Evolutionary conservation across 176 grass and related monocot genomes (phyloP).

Genomic region (Poa pratensis): DNA sequence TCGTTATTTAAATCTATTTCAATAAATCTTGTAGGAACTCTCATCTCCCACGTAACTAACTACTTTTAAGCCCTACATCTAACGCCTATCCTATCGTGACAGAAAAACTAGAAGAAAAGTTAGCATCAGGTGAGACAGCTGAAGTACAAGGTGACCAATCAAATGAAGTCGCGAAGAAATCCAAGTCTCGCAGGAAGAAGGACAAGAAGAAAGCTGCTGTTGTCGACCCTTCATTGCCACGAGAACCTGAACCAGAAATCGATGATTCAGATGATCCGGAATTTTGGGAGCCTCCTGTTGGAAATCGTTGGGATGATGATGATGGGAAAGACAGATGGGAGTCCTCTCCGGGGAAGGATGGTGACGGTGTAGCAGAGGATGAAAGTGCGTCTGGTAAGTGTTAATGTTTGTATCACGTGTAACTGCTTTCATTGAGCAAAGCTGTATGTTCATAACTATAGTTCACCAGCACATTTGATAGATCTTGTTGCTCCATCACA

Average conservation of each 20-base stretch:
- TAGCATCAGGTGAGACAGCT: constrained; percentile 39
- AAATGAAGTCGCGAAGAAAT: constrained; percentile 57
- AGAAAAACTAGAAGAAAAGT: constrained; percentile 81
- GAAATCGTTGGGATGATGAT: constrained; percentile 83
- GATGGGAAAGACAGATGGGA: constrained; percentile 78
- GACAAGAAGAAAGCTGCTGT: constrained; percentile 59
- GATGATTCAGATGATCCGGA: constrained; percentile 63
- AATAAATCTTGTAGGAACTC: not conserved
- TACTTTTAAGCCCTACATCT: constrained; percentile 28
- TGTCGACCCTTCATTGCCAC: constrained; percentile 43
- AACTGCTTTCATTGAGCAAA: constrained; percentile 28
- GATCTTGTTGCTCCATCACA: not conserved
- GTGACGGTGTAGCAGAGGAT: constrained; percentile 41
- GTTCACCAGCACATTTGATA: not conserved
- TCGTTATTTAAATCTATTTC: not conserved
- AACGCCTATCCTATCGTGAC: constrained; percentile 26
- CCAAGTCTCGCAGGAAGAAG: constrained; percentile 49
- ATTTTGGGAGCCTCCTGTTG: constrained; percentile 83
- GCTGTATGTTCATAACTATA: not conserved
- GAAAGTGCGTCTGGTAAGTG: constrained; percentile 37
- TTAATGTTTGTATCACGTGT: not conserved
- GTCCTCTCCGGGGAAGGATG: constrained; percentile 35
- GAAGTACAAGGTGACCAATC: constrained; percentile 37
- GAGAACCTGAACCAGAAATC: constrained; percentile 47
- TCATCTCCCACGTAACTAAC: not conserved